Base-by-base conservation (phyloP, 2,329 filamentous ascomycete genomes). In the Xylariaceae sp. region DNA sequence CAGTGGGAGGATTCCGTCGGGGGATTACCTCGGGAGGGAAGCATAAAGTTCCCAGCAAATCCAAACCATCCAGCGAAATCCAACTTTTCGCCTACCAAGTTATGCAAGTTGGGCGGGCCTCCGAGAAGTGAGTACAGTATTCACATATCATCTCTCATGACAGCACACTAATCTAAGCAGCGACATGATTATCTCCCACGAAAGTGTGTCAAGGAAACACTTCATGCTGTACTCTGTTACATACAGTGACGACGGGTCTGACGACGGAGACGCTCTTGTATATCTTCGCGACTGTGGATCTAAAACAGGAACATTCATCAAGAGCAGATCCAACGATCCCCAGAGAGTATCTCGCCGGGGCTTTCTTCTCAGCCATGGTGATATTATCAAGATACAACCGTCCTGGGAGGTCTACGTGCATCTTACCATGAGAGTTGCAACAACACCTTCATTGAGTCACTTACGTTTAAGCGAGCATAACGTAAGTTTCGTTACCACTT, bases 241-340 rank as follows among this genome's bases (percentile, higher is more conserved):
- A 8, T 78, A 79, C 48, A 75, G 79, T 19, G 56, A 63, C 16
- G 55, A 58, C 8, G 47, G 16, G 21, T n/a, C n/a, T n/a, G n/a
- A n/a, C n/a, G 16, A 40, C 14, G 38, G n/a, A n/a, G 49, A 19
- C 55, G 63, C 19, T 52, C 61, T 78, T 43, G 60, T 81, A 33
- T 82, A 79, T 50, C 75, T 79, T 22, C 73, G 77, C 12, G 79
- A 82, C 52, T 70, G 74, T 20, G 71, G 72, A 42, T 80, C 78
- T 4, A 64, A 64, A 14, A 75, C 75, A 43, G 78, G 78, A 2
- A 81, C 77, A 0, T 73, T 66, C 41, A 70, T 82, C 29, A 78
- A 80, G 45, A 67, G 61, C 1, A 39, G 56, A 1, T 61, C 68
- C 14, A 70, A 79, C 43, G 76, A 73, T 1, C 55, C 56, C n/a